Conservation (phyloP, 441 rosid species). For the Manihot esculenta region DNA sequence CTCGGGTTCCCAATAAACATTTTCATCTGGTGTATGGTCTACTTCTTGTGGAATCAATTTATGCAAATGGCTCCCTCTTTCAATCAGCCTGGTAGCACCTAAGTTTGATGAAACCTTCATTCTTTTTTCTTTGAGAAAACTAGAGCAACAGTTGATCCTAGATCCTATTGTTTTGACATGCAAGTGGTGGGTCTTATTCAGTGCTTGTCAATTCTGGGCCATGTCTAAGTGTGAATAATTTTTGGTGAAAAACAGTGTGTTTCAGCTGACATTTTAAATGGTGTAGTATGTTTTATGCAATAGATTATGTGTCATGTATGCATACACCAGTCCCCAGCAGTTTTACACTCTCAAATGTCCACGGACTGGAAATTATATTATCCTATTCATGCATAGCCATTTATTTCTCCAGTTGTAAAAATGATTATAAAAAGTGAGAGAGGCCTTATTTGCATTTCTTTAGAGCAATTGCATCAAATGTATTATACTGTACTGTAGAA, state of each 20-base stretch:
- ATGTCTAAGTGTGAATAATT: background rate
- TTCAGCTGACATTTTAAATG: no score
- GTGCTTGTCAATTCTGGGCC: background rate
- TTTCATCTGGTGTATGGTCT: background rate
- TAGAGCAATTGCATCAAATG: background rate
- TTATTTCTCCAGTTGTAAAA: background rate
- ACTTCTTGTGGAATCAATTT: background rate
- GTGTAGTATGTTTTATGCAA: background rate
- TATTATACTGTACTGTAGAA: background rate
- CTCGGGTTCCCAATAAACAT: background rate
- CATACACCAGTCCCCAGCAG: background rate
- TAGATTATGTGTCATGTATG: background rate
- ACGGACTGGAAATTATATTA: background rate
- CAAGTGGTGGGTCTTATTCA: background rate
- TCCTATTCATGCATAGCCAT: background rate
- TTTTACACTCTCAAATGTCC: background rate
- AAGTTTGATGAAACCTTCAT: background rate
- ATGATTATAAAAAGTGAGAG: background rate
- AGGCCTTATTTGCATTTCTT: background rate
- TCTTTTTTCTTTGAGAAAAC: background rate
- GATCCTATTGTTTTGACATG: background rate
- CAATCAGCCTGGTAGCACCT: background rate
- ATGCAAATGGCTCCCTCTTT: background rate
- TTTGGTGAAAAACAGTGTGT: background rate
- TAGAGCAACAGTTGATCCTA: background rate